phyloP scores from a whole-genome alignment of 805 yeast species.

The Yarrowia osloensis region DNA sequence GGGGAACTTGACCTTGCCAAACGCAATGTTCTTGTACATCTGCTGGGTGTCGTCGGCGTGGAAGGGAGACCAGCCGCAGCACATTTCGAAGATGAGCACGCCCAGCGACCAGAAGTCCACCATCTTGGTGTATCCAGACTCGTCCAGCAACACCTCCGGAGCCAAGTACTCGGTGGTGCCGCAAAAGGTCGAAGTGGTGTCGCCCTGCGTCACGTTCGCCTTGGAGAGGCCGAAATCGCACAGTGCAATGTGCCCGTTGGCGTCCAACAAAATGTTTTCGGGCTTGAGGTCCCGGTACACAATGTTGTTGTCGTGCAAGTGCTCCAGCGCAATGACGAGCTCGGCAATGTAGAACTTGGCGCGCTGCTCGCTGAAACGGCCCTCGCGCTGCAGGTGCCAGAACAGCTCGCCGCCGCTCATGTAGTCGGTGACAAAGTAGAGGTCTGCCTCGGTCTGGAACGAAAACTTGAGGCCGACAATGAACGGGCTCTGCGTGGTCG shows the following conservation, averaged over 20 bases:
- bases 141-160: conserved; percentile 93
- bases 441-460: conserved; percentile 91
- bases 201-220: conserved; percentile 81
- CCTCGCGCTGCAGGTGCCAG: conserved; percentile 96
- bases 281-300: conserved; percentile 97
- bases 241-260: conserved; percentile 94
- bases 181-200: conserved; percentile 94
- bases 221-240: conserved; percentile 97
- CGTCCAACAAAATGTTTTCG: conserved; percentile 91
- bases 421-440: conserved; percentile 92
- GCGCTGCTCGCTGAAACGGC: conserved; percentile 87
- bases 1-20: conserved; percentile 96
- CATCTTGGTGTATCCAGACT: conserved; percentile 96
- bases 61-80: conserved; percentile 99
- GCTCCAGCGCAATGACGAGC: conserved; percentile 88
- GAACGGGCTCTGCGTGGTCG: conserved; percentile 85
- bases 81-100: conserved; percentile 95
- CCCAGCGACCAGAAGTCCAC: conserved; percentile 99
- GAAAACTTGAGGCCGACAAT: conserved; percentile 94
- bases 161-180: conserved; percentile 98
- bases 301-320: conserved; percentile 90
- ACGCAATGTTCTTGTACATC: conserved; percentile 98
- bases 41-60: conserved; percentile 97
- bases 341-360: conserved; percentile 98
- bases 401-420: conserved; percentile 98